Conservation (phyloP, 257 asterid species). For the Solanum pennellii region DNA sequence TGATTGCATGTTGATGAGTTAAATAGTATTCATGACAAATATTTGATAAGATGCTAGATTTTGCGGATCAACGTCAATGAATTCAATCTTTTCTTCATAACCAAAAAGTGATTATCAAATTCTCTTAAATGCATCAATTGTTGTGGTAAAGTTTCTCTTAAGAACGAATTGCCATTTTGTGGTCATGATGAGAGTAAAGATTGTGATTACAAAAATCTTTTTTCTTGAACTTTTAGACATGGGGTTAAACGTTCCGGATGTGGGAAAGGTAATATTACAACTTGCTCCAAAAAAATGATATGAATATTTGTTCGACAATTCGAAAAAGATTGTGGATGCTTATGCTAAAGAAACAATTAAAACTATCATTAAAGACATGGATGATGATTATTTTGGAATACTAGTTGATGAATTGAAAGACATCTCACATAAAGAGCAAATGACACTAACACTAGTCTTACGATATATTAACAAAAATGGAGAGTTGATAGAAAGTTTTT, state of each 20-base stretch:
- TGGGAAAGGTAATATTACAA: background rate
- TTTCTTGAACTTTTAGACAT: background rate
- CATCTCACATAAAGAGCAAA: background rate
- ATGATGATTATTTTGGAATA: background rate
- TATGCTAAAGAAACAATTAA: background rate
- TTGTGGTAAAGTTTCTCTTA: background rate
- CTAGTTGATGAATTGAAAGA: background rate
- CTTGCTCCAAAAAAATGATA: background rate
- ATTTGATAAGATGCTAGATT: background rate
- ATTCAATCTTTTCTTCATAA: background rate
- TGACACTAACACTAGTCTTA: background rate
- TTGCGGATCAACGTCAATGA: background rate
- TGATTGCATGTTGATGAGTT: background rate
- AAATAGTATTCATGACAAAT: background rate
- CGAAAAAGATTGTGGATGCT: background rate
- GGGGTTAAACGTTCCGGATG: background rate
- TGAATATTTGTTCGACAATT: background rate
- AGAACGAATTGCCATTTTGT: background rate
- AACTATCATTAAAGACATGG: background rate
- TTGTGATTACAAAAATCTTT: too few relatives aligned
- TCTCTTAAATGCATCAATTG: background rate
- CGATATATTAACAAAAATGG: background rate
- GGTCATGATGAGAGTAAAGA: background rate
- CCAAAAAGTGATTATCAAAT: background rate
- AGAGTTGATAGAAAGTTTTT: background rate